Evolutionary conservation across 2,329 filamentous ascomycete species (phyloP).

Genomic region (Penicillium sp.): DNA sequence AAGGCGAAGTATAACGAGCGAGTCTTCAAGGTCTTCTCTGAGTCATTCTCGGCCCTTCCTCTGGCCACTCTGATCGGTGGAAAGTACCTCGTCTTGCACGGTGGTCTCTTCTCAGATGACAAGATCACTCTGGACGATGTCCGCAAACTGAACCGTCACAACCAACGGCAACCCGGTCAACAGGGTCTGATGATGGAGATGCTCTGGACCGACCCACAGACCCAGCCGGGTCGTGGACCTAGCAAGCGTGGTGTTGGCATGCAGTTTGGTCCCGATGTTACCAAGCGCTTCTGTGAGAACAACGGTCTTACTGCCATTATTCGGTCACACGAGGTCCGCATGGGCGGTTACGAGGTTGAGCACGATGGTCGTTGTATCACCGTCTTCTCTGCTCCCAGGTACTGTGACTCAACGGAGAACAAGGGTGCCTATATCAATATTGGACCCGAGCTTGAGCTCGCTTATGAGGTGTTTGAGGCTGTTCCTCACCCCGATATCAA

Average conservation of each 20-base stretch:
- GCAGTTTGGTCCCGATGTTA: slow-evolving; percentile 95
- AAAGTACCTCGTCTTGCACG: slow-evolving; percentile 90
- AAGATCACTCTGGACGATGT: slow-evolving; percentile 91
- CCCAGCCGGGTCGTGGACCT: slow-evolving; percentile 79
- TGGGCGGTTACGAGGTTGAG: slow-evolving; percentile 99
- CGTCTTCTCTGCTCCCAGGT: slow-evolving; percentile 95
- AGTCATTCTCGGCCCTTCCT: slow-evolving; percentile 92
- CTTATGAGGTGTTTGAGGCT: slow-evolving; percentile 91
- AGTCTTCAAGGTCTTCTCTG: slow-evolving; percentile 95
- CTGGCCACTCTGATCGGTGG: slow-evolving; percentile 87
- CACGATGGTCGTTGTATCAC: slow-evolving; percentile 95
- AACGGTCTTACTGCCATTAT: slow-evolving; percentile 95
- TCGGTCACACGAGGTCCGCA: slow-evolving; percentile 94
- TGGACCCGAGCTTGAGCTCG: slow-evolving; percentile 83
- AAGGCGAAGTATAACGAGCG: slow-evolving; percentile 97
- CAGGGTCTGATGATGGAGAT: slow-evolving; percentile 99
- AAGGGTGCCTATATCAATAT: slow-evolving; percentile 99
- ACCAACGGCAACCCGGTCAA: slow-evolving; percentile 89
- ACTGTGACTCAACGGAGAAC: slow-evolving; percentile 97
- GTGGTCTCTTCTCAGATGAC: slow-evolving; percentile 92
- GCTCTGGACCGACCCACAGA: slow-evolving; percentile 97
- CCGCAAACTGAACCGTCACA: slow-evolving; percentile 85
- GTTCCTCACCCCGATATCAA: slow-evolving; percentile 94
- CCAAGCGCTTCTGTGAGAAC: slow-evolving; percentile 92
- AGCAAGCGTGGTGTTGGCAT: slow-evolving; percentile 96